These are phyloP conservation scores for Wickerhamiella nectarea DNA, from an alignment of 805 yeast species.

Conservation along the genomic window DNA sequence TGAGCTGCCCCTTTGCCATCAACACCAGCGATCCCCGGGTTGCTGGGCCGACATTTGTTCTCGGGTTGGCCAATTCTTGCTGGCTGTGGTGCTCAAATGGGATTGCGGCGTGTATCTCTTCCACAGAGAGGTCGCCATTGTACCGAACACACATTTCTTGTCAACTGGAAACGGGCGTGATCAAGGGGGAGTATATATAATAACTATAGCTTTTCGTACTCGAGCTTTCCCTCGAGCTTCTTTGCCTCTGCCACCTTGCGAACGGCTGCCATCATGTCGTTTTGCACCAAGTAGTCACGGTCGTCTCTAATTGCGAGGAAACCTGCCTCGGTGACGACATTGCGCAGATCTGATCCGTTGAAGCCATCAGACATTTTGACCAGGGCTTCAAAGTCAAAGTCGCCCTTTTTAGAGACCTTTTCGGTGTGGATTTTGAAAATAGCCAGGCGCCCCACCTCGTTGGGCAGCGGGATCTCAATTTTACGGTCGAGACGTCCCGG, in stretches of 20 bases:
- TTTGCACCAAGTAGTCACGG: slow-evolving; percentile 84
- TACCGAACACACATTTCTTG: slow-evolving; percentile 17
- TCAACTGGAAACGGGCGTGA: not conserved
- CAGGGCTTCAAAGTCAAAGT: slow-evolving; percentile 90
- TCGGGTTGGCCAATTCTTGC: not conserved
- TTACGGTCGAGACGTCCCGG: slow-evolving; percentile 97
- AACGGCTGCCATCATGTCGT: slow-evolving; percentile 94
- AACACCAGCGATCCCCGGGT: not conserved
- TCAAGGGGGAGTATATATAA: too few relatives aligned
- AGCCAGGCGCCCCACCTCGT: slow-evolving; percentile 89
- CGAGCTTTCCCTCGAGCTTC: slow-evolving; percentile 91
- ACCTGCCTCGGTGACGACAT: slow-evolving; percentile 96
- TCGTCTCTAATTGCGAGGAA: slow-evolving; percentile 97
- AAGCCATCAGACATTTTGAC: slow-evolving; percentile 98
- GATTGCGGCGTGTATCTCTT: not conserved
- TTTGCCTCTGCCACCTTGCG: slow-evolving; percentile 94
- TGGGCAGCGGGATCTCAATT: slow-evolving; percentile 89
- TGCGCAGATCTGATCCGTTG: slow-evolving; percentile 96
- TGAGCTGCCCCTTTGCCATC: not conserved
- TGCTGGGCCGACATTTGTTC: not conserved
- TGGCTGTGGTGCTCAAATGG: not conserved
- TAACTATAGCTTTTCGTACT: slow-evolving; percentile 65
- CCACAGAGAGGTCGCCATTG: slow-evolving; percentile 10
- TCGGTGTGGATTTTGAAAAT: slow-evolving; percentile 86
- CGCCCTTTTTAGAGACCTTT: slow-evolving; percentile 79